A percentile compares a stretch with the other conserved stretches of the same genome.
Conservation (phyloP, 140 eudicot species). For the Cichorium intybus region DNA sequence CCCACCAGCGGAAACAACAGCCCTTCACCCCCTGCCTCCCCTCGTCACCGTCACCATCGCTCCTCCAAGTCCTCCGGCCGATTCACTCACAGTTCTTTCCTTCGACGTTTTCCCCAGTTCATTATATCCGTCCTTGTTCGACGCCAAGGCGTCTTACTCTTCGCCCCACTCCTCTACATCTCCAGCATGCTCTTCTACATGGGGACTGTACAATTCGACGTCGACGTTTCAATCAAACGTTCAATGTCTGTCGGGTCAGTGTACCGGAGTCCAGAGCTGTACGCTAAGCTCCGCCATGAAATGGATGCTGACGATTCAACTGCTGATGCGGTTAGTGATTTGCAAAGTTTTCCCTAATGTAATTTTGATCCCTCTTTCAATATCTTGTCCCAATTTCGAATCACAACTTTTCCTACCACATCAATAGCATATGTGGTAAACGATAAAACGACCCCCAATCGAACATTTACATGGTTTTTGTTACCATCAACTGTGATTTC, state of each 20-base stretch:
- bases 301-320: constrained; percentile 73
- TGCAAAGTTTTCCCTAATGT: constrained; percentile 25
- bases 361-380: constrained; percentile 22
- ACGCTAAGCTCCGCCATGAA: constrained; percentile 63
- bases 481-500: background rate
- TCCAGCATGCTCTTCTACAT: constrained; percentile 53
- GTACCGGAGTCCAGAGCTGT: constrained; percentile 78
- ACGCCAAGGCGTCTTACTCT: constrained; percentile 65
- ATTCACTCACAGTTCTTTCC: constrained; percentile 33
- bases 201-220: constrained; percentile 59
- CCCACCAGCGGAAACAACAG: constrained; percentile 68
- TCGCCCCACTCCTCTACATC: constrained; percentile 69
- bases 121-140: constrained; percentile 56
- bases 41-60: constrained; percentile 56
- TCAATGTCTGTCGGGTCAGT: constrained; percentile 64
- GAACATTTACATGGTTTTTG: too few species aligned
- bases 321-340: constrained; percentile 68
- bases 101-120: constrained; percentile 52
- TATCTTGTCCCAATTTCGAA: background rate
- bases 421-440: too few species aligned
- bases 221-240: constrained; percentile 34
- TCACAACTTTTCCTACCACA: background rate
- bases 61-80: constrained; percentile 33
- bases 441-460: too few species aligned
- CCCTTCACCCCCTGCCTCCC: constrained; percentile 81